Evolutionary conservation across 2,329 filamentous ascomycete genomes (phyloP).

Genomic region (Fusarium sp.): DNA sequence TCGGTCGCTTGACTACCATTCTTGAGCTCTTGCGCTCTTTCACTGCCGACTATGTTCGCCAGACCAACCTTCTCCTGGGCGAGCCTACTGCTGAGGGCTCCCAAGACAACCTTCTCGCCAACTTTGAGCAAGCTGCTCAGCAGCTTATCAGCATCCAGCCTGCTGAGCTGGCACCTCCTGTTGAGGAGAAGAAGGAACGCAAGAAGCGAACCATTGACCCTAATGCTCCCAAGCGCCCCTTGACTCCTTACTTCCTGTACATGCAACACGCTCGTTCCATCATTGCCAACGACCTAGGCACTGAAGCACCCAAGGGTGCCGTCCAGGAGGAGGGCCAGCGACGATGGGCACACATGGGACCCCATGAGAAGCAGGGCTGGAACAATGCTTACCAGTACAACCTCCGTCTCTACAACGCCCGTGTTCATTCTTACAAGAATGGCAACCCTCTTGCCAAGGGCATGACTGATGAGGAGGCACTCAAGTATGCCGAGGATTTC

Average conservation of each 20-base stretch:
- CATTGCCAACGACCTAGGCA: conserved; percentile 81
- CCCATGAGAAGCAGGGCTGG: conserved; percentile 77
- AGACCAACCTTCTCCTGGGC: conserved; percentile 85
- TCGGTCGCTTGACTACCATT: conserved; percentile 77
- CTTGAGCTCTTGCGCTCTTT: conserved; percentile 83
- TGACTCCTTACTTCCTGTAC: conserved; percentile 96
- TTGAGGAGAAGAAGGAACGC: conserved; percentile 84
- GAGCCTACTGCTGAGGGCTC: conserved; percentile 66
- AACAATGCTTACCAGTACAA: conserved; percentile 76
- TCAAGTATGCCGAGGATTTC: conserved; percentile 69
- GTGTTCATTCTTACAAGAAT: conserved; percentile 72
- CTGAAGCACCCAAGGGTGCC: conserved; percentile 83
- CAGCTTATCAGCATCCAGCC: conserved; percentile 57
- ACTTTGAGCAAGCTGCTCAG: conserved; percentile 64
- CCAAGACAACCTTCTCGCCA: conserved; percentile 59
- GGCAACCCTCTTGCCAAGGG: conserved; percentile 69
- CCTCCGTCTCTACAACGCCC: conserved; percentile 72
- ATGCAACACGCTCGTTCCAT: conserved; percentile 87
- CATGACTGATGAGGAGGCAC: conserved; percentile 71
- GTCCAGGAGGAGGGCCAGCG: conserved; percentile 89
- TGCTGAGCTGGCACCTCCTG: conserved; percentile 57
- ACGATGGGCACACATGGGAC: conserved; percentile 83
- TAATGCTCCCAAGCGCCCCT: conserved; percentile 91
- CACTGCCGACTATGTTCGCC: conserved; percentile 85
- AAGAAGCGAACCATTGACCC: conserved; percentile 90